Conservation (phyloP, 169 alveolate species). For the Cryptosporidium parvum region DNA sequence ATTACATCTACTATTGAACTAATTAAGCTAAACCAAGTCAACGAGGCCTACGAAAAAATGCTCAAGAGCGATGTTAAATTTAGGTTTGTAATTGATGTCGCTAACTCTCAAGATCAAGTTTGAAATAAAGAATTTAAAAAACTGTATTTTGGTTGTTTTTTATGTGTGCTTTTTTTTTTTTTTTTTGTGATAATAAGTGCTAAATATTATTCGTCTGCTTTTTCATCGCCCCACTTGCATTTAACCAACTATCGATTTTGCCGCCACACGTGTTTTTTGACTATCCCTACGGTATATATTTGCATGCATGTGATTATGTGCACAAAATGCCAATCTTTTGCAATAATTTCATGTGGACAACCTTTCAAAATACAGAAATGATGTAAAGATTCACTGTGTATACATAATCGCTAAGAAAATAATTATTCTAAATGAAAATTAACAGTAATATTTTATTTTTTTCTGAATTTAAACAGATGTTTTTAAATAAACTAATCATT, state of each 20-base stretch:
- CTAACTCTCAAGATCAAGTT: constrained; percentile 29
- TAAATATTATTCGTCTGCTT: background rate
- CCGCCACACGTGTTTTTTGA: background rate
- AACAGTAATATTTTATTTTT: too few species aligned
- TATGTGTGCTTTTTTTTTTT: background rate
- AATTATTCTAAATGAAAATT: too few species aligned
- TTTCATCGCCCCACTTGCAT: background rate
- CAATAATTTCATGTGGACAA: background rate
- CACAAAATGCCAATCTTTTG: background rate
- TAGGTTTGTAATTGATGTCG: constrained; percentile 65
- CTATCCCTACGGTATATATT: background rate
- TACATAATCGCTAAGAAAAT: too few species aligned
- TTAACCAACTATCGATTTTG: background rate
- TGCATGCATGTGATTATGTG: background rate
- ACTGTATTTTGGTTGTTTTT: too few species aligned
- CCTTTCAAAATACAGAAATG: background rate
- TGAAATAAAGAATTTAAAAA: background rate
- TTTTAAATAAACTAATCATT: background rate
- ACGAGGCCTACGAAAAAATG: constrained; percentile 60
- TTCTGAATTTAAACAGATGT: too few species aligned
- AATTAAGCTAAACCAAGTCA: constrained; percentile 43
- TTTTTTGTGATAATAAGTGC: too few species aligned
- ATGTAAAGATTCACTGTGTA: background rate
- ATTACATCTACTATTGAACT: constrained; percentile 51
- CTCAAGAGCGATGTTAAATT: constrained; percentile 67